Conservation (phyloP, 1,284 basidiomycete genomes). For the Irpex lacteus region DNA sequence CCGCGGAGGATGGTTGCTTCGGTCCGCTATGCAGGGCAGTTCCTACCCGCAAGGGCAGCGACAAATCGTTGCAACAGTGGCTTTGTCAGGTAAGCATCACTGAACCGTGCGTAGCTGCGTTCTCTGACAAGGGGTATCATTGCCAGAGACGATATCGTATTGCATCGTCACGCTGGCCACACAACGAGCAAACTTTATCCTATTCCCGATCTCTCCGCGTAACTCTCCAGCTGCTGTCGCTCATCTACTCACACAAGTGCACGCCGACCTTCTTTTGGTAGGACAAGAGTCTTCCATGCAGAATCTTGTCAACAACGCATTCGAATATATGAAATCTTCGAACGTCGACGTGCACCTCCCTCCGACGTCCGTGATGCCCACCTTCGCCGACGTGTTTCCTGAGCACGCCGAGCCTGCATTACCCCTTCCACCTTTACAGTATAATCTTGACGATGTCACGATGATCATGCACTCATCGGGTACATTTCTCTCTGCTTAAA, state of each 20-base stretch:
- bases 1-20: conserved; percentile 17
- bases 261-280: conserved; percentile 27
- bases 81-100: background rate
- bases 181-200: conserved; percentile 27
- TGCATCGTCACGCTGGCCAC: conserved; percentile 7
- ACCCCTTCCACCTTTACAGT: conserved; percentile 17
- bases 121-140: background rate
- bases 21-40: background rate
- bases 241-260: conserved; percentile 31
- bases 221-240: conserved; percentile 37
- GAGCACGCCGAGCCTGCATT: conserved; percentile 8
- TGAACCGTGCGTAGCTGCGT: background rate
- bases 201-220: conserved; percentile 38
- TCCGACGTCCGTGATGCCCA: conserved; percentile 16
- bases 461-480: conserved; percentile 33
- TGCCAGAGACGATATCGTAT: background rate
- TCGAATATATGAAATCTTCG: conserved; percentile 12
- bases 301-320: conserved; percentile 14
- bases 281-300: conserved; percentile 18
- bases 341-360: conserved; percentile 3
- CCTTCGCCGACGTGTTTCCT: conserved; percentile 21
- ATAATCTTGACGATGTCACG: conserved; percentile 20
- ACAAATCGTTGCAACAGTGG: background rate
- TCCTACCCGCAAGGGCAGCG: background rate
- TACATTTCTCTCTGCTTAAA: conserved; percentile 11